Conservation (phyloP, 306 rosid genomes). For the Corylus americana region DNA sequence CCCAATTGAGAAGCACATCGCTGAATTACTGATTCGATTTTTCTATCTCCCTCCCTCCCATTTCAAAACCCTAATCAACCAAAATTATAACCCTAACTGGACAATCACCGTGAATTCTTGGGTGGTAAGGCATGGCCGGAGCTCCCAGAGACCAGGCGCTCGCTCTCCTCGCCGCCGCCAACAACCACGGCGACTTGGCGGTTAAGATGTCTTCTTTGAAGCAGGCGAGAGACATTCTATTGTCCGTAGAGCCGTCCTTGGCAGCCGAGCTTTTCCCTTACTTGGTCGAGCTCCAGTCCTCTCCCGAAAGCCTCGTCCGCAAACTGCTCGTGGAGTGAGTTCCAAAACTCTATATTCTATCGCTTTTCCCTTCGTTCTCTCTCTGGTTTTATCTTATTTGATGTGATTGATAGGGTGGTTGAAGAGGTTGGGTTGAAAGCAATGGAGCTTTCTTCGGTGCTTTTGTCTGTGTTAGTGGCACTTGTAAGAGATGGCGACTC, state of each 20-base stretch:
- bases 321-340: slow-evolving; percentile 77
- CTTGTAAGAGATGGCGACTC: slow-evolving; percentile 63
- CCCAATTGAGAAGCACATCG: not conserved
- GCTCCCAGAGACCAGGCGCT: slow-evolving; percentile 66
- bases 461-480: slow-evolving; percentile 61
- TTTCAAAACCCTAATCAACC: slow-evolving; percentile 41
- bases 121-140: slow-evolving; percentile 56
- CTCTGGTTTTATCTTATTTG: not conserved
- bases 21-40: not conserved
- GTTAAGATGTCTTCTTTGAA: slow-evolving; percentile 75
- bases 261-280: slow-evolving; percentile 82
- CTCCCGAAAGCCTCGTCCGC: slow-evolving; percentile 79
- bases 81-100: not conserved
- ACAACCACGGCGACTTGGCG: slow-evolving; percentile 90
- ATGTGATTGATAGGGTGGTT: slow-evolving; percentile 58
- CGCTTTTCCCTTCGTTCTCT: not conserved
- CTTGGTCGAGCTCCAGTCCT: slow-evolving; percentile 83
- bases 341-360: slow-evolving; percentile 26
- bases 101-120: not conserved
- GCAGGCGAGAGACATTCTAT: slow-evolving; percentile 71
- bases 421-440: slow-evolving; percentile 84
- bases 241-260: slow-evolving; percentile 62
- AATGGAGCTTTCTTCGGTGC: slow-evolving; percentile 57
- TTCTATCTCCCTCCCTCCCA: slow-evolving; percentile 6
- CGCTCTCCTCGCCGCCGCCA: slow-evolving; percentile 87